A percentile compares a stretch with the other conserved stretches of the same genome.
Conservation (phyloP, 2,329 filamentous ascomycete species). For the Westerdykella aurantiaca region DNA sequence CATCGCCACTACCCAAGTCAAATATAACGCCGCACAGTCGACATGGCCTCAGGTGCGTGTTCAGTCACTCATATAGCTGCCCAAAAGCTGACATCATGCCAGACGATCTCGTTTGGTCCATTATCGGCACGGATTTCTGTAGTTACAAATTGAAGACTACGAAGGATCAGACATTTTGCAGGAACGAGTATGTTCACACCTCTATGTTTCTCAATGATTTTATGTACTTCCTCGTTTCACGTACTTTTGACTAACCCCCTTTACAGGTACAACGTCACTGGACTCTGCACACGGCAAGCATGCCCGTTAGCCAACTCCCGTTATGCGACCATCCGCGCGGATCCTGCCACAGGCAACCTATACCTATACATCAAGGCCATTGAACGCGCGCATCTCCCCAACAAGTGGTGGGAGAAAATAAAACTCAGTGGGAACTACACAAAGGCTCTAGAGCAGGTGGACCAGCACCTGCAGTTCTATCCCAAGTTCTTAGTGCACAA, state of each 20-base stretch:
- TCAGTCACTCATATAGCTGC: background rate
- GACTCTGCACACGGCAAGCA: slow-evolving; percentile 68
- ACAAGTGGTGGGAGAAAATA: slow-evolving; percentile 91
- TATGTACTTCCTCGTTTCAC: too few species aligned
- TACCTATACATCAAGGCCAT: slow-evolving; percentile 94
- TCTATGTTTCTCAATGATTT: too few species aligned
- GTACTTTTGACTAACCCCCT: too few species aligned
- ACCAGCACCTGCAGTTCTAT: slow-evolving; percentile 64
- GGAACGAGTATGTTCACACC: slow-evolving; percentile 56
- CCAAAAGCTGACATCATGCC: background rate
- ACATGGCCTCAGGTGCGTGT: slow-evolving; percentile 1
- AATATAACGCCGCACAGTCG: slow-evolving; percentile 1
- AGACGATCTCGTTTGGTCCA: slow-evolving; percentile 96
- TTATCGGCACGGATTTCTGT: slow-evolving; percentile 94
- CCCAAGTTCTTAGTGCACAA: slow-evolving; percentile 91
- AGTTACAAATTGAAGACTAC: slow-evolving; percentile 79
- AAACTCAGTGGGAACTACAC: slow-evolving; percentile 86
- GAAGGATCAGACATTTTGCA: slow-evolving; percentile 75
- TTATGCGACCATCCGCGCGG: slow-evolving; percentile 84
- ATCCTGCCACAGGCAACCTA: slow-evolving; percentile 71
- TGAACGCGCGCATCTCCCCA: slow-evolving; percentile 68
- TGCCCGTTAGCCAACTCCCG: slow-evolving; percentile 87
- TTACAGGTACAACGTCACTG: background rate
- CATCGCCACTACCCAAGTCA: too few species aligned
- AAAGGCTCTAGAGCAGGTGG: slow-evolving; percentile 77